These are phyloP conservation scores for Gaeumannomyces sp. DNA, from an alignment of 2,329 filamentous ascomycete species.

Conservation along the genomic window DNA sequence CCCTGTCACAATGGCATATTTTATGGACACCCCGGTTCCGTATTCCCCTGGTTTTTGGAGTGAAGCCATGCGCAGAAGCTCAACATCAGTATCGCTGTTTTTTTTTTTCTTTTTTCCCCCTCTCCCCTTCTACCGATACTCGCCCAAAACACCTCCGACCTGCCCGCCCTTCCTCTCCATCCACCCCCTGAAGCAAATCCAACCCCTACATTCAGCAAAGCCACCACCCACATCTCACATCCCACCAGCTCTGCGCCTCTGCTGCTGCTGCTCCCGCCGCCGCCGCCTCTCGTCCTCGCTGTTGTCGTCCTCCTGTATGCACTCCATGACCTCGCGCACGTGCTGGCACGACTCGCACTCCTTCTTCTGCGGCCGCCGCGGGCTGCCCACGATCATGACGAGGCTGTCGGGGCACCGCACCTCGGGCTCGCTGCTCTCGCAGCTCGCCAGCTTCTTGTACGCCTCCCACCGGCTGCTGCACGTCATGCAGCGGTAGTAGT, in stretches of 20 bases:
- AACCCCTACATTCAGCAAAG: background rate
- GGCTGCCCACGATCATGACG: slow-evolving; percentile 32
- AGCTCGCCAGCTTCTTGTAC: slow-evolving; percentile 30
- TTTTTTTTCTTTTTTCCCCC: too few relatives aligned
- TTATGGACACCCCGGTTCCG: background rate
- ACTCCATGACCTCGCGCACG: slow-evolving; percentile 23
- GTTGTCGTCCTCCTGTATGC: slow-evolving; percentile 22
- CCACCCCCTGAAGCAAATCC: too few relatives aligned
- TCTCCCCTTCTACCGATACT: background rate
- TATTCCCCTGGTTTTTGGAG: too few relatives aligned
- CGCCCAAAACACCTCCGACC: background rate
- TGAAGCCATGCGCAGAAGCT: background rate
- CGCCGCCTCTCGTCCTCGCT: slow-evolving; percentile 10
- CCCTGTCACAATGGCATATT: background rate
- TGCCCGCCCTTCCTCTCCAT: background rate
- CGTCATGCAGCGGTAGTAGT: slow-evolving; percentile 24
- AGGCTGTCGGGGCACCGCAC: slow-evolving; percentile 26
- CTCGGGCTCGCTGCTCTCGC: slow-evolving; percentile 26
- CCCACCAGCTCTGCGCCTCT: background rate
- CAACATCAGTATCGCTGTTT: background rate
- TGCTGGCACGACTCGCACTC: slow-evolving; percentile 27
- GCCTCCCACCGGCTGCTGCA: slow-evolving; percentile 28
- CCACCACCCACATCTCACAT: background rate
- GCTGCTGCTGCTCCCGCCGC: slow-evolving; percentile 7
- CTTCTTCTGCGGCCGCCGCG: slow-evolving; percentile 23